Evolutionary conservation across 2,329 filamentous ascomycete genomes (phyloP).

Genomic region (Aureobasidium lini): DNA sequence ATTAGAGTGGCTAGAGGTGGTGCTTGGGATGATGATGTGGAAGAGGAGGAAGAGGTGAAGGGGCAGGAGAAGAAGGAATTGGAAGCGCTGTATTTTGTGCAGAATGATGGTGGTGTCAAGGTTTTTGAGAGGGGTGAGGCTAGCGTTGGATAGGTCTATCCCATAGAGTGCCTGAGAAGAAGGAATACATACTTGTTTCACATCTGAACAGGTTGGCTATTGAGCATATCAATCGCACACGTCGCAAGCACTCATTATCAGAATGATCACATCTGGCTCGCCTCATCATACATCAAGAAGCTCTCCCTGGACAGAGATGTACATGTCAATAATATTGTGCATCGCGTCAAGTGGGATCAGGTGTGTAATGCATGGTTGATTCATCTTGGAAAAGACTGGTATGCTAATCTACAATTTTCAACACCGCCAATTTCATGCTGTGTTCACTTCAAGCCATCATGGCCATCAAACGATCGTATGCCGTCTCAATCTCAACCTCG

Average conservation of each 20-base stretch:
- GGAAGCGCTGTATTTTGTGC: conserved; percentile 76
- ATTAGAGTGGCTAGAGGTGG: conserved; percentile 63
- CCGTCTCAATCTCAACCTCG: not conserved
- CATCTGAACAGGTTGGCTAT: too few relatives aligned
- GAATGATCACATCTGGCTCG: not conserved
- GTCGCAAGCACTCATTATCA: too few relatives aligned
- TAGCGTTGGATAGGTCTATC: conserved; percentile 12
- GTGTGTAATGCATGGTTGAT: too few relatives aligned
- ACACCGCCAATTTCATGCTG: not conserved
- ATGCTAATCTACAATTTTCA: not conserved
- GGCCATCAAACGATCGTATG: not conserved
- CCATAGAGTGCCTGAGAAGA: too few relatives aligned
- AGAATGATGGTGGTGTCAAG: conserved; percentile 67
- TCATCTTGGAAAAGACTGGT: too few relatives aligned
- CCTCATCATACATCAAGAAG: not conserved
- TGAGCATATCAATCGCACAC: too few relatives aligned
- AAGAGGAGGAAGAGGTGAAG: conserved; percentile 36
- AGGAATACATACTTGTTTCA: too few relatives aligned
- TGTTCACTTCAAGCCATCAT: not conserved
- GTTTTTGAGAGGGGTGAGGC: conserved; percentile 75
- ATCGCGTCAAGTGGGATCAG: too few relatives aligned
- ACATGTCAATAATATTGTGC: too few relatives aligned
- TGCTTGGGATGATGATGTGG: conserved; percentile 27
- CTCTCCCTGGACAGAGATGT: too few relatives aligned
- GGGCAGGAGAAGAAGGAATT: conserved; percentile 42